These are phyloP conservation scores for Fraxinus baroniana DNA, from an alignment of 305 asterid species.

Conservation along the genomic window DNA sequence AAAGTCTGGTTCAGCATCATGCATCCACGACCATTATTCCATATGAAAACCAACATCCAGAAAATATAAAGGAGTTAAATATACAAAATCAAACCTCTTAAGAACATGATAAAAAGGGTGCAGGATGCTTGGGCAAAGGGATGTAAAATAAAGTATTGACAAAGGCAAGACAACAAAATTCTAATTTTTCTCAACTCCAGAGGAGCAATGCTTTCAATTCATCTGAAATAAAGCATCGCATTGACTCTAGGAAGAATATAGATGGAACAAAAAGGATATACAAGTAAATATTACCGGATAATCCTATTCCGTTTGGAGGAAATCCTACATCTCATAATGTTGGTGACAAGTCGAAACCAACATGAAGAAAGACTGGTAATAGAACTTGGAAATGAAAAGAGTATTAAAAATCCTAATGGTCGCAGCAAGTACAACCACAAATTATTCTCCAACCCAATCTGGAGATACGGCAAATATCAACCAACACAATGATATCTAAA, in stretches of 20 bases:
- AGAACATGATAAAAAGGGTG: neutral
- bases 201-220: neutral
- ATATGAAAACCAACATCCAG: slow-evolving; percentile 34
- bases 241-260: neutral
- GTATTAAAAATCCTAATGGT: neutral
- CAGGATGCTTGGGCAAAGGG: neutral
- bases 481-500: neutral
- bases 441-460: neutral
- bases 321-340: neutral
- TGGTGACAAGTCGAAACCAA: slow-evolving; percentile 1
- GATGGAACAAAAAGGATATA: neutral
- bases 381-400: neutral
- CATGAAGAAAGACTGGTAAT: neutral
- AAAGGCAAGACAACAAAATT: neutral
- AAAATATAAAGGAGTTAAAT: neutral
- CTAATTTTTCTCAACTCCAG: neutral
- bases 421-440: neutral
- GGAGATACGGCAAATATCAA: neutral
- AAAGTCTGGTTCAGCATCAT: slow-evolving; percentile 92
- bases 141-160: neutral
- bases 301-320: neutral
- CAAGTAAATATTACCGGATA: neutral
- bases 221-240: neutral
- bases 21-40: slow-evolving; percentile 70
- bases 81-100: neutral